Conservation (phyloP, 768 basidiomycete genomes). For the Mycena floridula region DNA sequence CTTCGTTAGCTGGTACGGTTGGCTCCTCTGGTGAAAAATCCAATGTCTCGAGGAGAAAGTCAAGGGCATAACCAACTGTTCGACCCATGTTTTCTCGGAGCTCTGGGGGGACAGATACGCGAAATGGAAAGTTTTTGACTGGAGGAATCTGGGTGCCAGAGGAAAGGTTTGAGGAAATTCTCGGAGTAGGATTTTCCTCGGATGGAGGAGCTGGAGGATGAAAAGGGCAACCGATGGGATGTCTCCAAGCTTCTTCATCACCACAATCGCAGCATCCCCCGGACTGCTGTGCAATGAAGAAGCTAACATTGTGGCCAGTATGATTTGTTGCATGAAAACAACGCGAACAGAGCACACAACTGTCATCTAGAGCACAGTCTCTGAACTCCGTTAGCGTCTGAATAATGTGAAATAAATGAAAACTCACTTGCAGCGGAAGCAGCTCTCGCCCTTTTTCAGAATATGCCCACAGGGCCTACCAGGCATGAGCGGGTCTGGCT, state of each 20-base stretch:
- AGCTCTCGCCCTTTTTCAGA: slow-evolving; percentile 87
- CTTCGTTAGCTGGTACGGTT: slow-evolving; percentile 56
- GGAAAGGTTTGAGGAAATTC: slow-evolving; percentile 2
- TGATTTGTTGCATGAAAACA: slow-evolving; percentile 93
- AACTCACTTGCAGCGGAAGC: slow-evolving; percentile 90
- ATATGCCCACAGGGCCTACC: slow-evolving; percentile 79
- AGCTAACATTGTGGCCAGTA: slow-evolving; percentile 82
- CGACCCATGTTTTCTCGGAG: slow-evolving; percentile 69
- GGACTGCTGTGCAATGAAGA: slow-evolving; percentile 88
- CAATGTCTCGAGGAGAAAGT: slow-evolving; percentile 79
- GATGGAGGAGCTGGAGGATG: slow-evolving; percentile 54
- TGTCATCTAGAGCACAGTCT: slow-evolving; percentile 87
- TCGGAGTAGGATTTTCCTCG: slow-evolving; percentile 8
- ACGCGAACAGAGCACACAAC: slow-evolving; percentile 81
- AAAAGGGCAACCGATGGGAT: slow-evolving; percentile 59
- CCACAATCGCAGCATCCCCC: slow-evolving; percentile 96
- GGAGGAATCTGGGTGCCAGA: slow-evolving; percentile 41
- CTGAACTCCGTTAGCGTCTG: slow-evolving; percentile 20
- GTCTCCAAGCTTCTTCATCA: slow-evolving; percentile 83
- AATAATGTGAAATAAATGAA: background rate
- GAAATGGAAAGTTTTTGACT: slow-evolving; percentile 53
- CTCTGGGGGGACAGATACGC: slow-evolving; percentile 52
- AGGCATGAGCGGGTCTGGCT: slow-evolving; percentile 52
- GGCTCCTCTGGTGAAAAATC: slow-evolving; percentile 80
- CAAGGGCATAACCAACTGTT: slow-evolving; percentile 71